Evolutionary conservation across 768 basidiomycete species (phyloP), one percentile per base, ranked within the genome.

Genomic region (Amanita molliuscula): DNA sequence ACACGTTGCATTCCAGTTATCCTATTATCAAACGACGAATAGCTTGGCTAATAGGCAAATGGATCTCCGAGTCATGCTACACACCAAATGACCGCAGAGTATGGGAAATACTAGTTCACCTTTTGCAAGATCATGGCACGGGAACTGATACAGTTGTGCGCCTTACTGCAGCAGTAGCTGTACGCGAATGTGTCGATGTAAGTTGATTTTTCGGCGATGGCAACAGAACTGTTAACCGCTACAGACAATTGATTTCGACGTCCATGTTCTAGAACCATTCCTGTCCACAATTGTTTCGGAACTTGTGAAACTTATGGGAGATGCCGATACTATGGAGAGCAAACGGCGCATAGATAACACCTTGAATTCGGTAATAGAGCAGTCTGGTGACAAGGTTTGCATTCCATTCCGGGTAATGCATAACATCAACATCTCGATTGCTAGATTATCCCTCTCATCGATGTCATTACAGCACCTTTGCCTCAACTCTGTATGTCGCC

Each of bases 1-100:
- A 25, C 41, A 18, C 18, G 45, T 29, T 21, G 28, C 28, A 34
- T 35, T 9, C 8, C 25, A 95, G 93, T 51, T 91, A 86, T 61
- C 86, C 88, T 0, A 87, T 98, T 48, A 78, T 98, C 53, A 95
- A 97, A 64, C 79, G 92, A n/a, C 79, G 94, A 28, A 86, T 97
- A 55, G 92, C 94, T 1, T 96, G 93, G 92, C 69, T 97, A 3
- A 76, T 97, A 41, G 93, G 94, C 21, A 86, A 83, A 72, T 92
- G 90, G 87, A 74, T 91, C 29, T 70, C 78, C 11, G 85, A 91
- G 42, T 74, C 77, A 51, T 81, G 80, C 54, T 65, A 75, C 16
- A 68, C 75, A 11, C 72, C 79, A 1, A 77, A 78, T 41, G 79
- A 84, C 53, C 68, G 78, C 2, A 66, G 73, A 47, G 68, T 93